These are phyloP conservation scores for Paramecium tetraurelia DNA, from an alignment of 73 alveolate genomes.

Conservation along the genomic window DNA sequence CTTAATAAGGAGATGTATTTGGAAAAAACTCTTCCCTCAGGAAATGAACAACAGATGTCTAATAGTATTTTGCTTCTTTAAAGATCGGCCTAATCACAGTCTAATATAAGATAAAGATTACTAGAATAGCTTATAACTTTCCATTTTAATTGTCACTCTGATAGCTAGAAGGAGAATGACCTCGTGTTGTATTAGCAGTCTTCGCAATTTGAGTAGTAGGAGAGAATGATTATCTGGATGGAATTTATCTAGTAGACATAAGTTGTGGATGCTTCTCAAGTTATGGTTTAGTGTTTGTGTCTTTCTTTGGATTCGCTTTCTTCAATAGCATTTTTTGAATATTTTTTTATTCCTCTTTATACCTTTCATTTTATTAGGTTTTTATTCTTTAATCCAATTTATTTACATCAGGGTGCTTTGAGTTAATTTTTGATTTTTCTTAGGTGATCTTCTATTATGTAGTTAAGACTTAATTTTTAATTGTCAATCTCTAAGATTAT, in stretches of 20 bases:
- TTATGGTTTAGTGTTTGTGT: not conserved
- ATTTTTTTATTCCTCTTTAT: not conserved
- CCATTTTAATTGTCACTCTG: not conserved
- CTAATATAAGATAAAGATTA: not conserved
- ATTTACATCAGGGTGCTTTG: not conserved
- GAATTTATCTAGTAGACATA: not conserved
- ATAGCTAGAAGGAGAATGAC: not conserved
- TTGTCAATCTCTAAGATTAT: not conserved
- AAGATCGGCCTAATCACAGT: not conserved
- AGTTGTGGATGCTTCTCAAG: not conserved
- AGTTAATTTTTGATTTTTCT: not conserved
- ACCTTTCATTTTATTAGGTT: not conserved
- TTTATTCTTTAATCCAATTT: not conserved
- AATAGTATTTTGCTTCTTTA: not conserved
- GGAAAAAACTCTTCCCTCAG: not conserved
- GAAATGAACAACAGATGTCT: not conserved
- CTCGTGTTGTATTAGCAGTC: not conserved
- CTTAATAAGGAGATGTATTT: not conserved
- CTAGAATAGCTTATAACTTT: not conserved
- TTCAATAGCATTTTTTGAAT: not conserved
- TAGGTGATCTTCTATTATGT: not conserved
- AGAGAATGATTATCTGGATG: not conserved
- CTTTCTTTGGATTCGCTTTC: not conserved
- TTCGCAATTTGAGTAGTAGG: not conserved
- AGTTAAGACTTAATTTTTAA: not conserved